These are phyloP conservation scores for Penicillium mononematosum DNA, from an alignment of 495 filamentous ascomycete species.

Conservation along the genomic window DNA sequence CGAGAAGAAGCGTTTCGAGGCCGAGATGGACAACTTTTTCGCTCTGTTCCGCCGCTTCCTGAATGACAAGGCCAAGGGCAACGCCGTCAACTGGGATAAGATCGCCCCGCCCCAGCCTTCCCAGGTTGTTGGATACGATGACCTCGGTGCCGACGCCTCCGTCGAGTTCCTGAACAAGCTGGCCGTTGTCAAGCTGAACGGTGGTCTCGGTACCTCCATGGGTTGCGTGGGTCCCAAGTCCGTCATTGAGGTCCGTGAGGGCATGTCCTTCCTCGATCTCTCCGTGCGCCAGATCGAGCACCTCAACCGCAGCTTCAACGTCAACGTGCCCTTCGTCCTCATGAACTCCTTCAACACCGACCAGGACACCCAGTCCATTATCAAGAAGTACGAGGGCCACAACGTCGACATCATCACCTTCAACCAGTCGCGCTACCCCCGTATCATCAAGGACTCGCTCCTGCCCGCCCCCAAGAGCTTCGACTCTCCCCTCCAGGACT, in stretches of 20 bases:
- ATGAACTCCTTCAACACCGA: conserved; percentile 99
- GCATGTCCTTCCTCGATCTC: conserved; percentile 99
- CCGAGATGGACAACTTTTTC: conserved; percentile 99
- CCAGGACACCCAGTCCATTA: conserved; percentile 96
- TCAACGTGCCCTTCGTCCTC: conserved; percentile 97
- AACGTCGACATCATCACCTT: conserved; percentile 99
- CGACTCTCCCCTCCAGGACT: conserved; percentile 88
- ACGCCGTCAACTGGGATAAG: conserved; percentile 89
- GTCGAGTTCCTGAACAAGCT: conserved; percentile 96
- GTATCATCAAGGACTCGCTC: conserved; percentile 96
- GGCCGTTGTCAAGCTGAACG: conserved; percentile 98
- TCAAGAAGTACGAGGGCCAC: conserved; percentile 99
- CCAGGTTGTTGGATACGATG: conserved; percentile 92
- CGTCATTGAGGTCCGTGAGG: conserved; percentile 98
- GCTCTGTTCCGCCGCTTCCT: conserved; percentile 96
- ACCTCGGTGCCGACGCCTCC: conserved; percentile 79
- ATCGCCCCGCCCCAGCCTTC: conserved; percentile 87
- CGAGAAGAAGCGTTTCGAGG: conserved; percentile 92
- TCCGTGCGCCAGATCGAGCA: conserved; percentile 99
- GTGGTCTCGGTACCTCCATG: conserved; percentile 99
- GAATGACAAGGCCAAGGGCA: conserved; percentile 98
- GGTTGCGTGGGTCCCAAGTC: conserved; percentile 99
- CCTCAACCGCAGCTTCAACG: conserved; percentile 95
- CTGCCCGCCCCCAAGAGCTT: conserved; percentile 90
- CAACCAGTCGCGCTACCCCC: conserved; percentile 98